phyloP scores from a whole-genome alignment of 2,329 filamentous ascomycete species.

The Sphaerulina musiva region DNA sequence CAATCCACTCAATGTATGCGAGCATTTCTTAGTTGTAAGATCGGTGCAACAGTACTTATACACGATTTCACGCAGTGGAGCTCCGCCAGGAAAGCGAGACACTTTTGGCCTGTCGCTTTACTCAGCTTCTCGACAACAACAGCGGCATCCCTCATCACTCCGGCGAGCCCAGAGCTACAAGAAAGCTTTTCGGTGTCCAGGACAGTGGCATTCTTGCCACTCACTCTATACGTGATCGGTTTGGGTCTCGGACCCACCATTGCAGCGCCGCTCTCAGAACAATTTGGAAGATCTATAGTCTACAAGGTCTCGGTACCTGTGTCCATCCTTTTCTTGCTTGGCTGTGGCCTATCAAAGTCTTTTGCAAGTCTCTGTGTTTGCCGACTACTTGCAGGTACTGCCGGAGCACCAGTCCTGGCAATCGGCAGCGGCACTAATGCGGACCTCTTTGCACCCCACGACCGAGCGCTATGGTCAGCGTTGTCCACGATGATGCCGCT shows the following conservation, averaged over 20 bases:
- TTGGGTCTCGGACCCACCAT: slow-evolving; percentile 63
- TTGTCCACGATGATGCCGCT: slow-evolving; percentile 40
- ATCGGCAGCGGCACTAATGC: slow-evolving; percentile 40
- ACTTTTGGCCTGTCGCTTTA: slow-evolving; percentile 18
- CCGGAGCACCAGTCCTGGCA: slow-evolving; percentile 33
- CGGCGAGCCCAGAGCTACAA: slow-evolving; percentile 20
- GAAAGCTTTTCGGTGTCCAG: slow-evolving; percentile 46
- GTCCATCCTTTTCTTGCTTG: slow-evolving; percentile 34
- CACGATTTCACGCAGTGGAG: slow-evolving; percentile 7
- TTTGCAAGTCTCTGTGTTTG: slow-evolving; percentile 25
- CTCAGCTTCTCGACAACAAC: slow-evolving; percentile 25
- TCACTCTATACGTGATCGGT: slow-evolving; percentile 51
- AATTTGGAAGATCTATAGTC: slow-evolving; percentile 34
- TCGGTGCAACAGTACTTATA: neutral
- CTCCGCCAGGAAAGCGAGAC: slow-evolving; percentile 15
- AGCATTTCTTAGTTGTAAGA: neutral
- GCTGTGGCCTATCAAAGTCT: slow-evolving; percentile 26
- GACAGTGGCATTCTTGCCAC: slow-evolving; percentile 52
- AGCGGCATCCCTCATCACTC: slow-evolving; percentile 24
- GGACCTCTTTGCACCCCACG: slow-evolving; percentile 34
- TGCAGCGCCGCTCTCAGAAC: slow-evolving; percentile 31
- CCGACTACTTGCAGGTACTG: slow-evolving; percentile 45
- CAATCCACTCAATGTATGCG: slow-evolving; percentile 18
- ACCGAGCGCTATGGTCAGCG: slow-evolving; percentile 33
- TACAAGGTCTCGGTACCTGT: slow-evolving; percentile 33